Evolutionary conservation across 345 rosid species (phyloP), one percentile per base, ranked within the genome.

Genomic region (Tarenaya hassleriana): DNA sequence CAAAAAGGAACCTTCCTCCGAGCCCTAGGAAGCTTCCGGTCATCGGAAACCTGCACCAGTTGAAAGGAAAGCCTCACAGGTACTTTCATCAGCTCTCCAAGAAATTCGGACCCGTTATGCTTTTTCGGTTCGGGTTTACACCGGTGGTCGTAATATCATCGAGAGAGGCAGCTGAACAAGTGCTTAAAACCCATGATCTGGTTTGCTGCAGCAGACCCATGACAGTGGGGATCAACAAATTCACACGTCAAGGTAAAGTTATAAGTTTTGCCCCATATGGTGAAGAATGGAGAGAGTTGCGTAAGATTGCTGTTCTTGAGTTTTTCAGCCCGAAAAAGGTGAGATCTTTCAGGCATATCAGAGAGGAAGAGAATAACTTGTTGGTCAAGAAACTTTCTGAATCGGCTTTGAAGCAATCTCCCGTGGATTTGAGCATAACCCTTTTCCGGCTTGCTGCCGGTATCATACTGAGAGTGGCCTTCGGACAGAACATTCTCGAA

Each of bases 21-120:
- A 66, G 77, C 20, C 86, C 88, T 8, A 43, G 34, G 7, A 64
- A 60, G 7, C 76, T 81, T 60, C 82, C 80, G 0, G 41, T 81
- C n/a, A 69, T 81, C 1, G 82, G 86, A 6, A 81, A 79, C 72
- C 41, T 84, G 4, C 77, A 71, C 50, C 62, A 66, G 10, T 7
- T 48, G 38, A 8, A 38, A 27, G 62, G 34, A 7, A 3, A 37
- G 14, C 39, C 14, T 47, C 62, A 33, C n/a, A 41, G 49, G 29
- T 27, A 7, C 10, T 6, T 16, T 43, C 47, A 9, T 7, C 27
- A 1, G 8, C 29, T 58, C 14, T 52, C 65, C 12, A 27, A 58
- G 18, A 62, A 47, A 34, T 38, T 41, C 31, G 69, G 65, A 11
- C 55, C 66, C 7, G 60, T 69, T 18, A 38, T 59, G 56, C 42